Evolutionary conservation across 805 yeast species (phyloP).

Genomic region (Starmerella davenportii): DNA sequence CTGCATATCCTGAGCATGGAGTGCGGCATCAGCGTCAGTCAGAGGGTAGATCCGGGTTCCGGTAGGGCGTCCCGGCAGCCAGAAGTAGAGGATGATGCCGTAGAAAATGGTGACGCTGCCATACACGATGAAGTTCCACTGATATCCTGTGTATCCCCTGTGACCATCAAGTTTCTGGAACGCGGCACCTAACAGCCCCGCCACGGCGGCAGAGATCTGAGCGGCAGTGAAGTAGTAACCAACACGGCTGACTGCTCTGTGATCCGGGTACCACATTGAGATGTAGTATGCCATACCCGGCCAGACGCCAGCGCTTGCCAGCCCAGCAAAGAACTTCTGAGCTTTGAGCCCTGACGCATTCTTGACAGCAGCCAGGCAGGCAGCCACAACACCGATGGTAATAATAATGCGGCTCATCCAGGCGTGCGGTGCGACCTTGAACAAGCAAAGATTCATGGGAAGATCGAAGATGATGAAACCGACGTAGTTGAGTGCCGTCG

Average conservation of each 20-base stretch:
- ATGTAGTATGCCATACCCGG: constrained; percentile 77
- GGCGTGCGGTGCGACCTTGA: constrained; percentile 63
- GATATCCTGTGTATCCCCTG: constrained; percentile 63
- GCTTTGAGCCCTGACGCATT: constrained; percentile 48
- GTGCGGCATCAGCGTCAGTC: constrained; percentile 30
- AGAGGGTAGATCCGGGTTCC: constrained; percentile 22
- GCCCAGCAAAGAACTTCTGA: constrained; percentile 50
- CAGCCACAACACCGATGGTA: constrained; percentile 58
- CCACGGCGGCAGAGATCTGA: constrained; percentile 75
- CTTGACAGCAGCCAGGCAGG: constrained; percentile 50
- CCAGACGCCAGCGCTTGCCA: constrained; percentile 78
- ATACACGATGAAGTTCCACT: constrained; percentile 67
- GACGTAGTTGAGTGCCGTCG: constrained; percentile 65
- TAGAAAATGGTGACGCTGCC: constrained; percentile 49
- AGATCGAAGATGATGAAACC: constrained; percentile 72
- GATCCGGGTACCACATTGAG: constrained; percentile 69
- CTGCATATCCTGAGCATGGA: constrained; percentile 46
- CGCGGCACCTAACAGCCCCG: constrained; percentile 75
- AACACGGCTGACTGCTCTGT: constrained; percentile 56
- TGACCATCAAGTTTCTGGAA: constrained; percentile 65
- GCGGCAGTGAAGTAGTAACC: constrained; percentile 88
- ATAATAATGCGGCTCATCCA: constrained; percentile 69
- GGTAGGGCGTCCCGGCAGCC: constrained; percentile 70
- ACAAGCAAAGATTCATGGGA: constrained; percentile 76
- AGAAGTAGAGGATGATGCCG: constrained; percentile 53